Percentiles rank a stretch among this genome's conserved stretches.
phyloP scores from a whole-genome alignment of 1,139 yeast species.

The Scheffersomyces quercinus region DNA sequence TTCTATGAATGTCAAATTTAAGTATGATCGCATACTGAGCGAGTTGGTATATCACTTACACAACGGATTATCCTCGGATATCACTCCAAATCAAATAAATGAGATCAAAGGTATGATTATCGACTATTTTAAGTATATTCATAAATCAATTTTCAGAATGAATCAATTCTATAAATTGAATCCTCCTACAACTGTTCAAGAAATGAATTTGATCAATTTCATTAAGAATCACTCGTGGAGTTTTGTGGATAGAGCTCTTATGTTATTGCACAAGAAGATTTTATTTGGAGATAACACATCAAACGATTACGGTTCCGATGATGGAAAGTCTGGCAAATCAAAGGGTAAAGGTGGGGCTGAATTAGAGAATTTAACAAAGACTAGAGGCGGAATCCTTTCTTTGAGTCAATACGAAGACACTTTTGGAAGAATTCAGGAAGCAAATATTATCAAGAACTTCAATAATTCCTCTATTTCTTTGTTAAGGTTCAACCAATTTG shows the following conservation, averaged over 20 bases:
- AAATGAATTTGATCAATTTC: constrained; percentile 48
- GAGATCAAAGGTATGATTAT: constrained; percentile 49
- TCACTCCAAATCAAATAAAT: constrained; percentile 41
- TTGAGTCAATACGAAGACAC: constrained; percentile 44
- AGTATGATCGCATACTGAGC: constrained; percentile 52
- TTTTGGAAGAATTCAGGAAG: constrained; percentile 40
- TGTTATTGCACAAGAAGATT: constrained; percentile 57
- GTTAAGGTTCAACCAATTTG: constrained; percentile 35
- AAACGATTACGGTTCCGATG: constrained; percentile 1
- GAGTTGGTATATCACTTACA: constrained; percentile 49
- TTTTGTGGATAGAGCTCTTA: constrained; percentile 57
- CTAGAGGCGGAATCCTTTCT: constrained; percentile 29
- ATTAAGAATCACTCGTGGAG: constrained; percentile 52
- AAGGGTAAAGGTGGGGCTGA: background rate
- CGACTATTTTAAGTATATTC: constrained; percentile 50
- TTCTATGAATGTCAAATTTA: constrained; percentile 53
- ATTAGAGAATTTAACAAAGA: constrained; percentile 6
- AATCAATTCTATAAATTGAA: constrained; percentile 14
- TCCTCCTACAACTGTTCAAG: constrained; percentile 34
- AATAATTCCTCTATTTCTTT: constrained; percentile 37
- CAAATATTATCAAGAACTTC: constrained; percentile 39
- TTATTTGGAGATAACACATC: constrained; percentile 29
- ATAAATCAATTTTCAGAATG: constrained; percentile 37
- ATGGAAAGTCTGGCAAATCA: background rate
- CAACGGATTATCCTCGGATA: constrained; percentile 38